Evolutionary conservation across 192 early-diverging fungal genomes (phyloP).

Genomic region (Gaertneriomyces sp.): DNA sequence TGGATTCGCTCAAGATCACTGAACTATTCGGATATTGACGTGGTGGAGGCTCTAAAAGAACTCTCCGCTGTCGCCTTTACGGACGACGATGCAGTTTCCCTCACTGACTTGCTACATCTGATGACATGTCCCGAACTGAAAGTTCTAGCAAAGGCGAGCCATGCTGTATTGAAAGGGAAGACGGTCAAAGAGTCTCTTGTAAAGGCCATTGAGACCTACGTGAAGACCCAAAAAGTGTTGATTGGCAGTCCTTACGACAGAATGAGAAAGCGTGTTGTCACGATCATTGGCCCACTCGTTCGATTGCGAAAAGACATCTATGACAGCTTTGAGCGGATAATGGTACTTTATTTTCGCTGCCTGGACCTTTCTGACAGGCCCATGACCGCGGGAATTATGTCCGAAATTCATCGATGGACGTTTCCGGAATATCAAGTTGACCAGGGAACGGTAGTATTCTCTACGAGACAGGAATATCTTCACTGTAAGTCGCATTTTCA

Average conservation of each 20-base stretch:
- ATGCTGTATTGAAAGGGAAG: background rate
- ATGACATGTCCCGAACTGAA: slow-evolving; percentile 9
- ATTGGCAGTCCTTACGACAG: slow-evolving; percentile 3
- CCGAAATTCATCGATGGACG: slow-evolving; percentile 14
- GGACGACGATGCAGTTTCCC: too few relatives aligned
- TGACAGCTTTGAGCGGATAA: slow-evolving; percentile 23
- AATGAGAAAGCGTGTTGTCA: slow-evolving; percentile 10
- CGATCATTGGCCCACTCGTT: slow-evolving; percentile 15
- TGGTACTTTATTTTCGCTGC: slow-evolving; percentile 24
- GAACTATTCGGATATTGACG: slow-evolving; percentile 20
- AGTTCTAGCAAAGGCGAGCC: slow-evolving; percentile 11
- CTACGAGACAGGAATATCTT: slow-evolving; percentile 1
- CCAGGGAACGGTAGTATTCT: slow-evolving; percentile 9
- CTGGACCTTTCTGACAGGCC: slow-evolving; percentile 21
- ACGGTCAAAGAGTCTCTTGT: slow-evolving; percentile 4
- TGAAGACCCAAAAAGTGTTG: slow-evolving; percentile 10
- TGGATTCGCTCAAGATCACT: slow-evolving; percentile 12
- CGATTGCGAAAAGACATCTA: background rate
- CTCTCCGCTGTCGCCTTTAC: too few relatives aligned
- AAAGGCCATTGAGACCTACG: slow-evolving; percentile 13
- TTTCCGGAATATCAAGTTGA: slow-evolving; percentile 18
- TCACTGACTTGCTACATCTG: background rate
- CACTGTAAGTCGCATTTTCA: background rate
- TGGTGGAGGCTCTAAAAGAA: too few relatives aligned
- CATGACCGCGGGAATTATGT: slow-evolving; percentile 24